phyloP scores from a whole-genome alignment of 2,329 filamentous ascomycete species.

The Cryphonectria parasitica region DNA sequence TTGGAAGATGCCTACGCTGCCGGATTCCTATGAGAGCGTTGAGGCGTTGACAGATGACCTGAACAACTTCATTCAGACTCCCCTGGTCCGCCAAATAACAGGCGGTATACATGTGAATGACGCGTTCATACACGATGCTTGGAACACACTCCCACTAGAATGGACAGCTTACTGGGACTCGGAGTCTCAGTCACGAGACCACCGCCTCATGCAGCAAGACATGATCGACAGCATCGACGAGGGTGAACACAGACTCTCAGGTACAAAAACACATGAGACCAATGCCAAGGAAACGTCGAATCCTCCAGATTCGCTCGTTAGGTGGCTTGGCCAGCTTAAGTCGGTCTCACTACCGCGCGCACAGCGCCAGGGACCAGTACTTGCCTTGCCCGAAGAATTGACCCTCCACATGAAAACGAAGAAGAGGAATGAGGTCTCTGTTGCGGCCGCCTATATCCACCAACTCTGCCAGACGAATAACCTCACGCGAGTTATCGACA shows the following conservation, averaged over 20 bases:
- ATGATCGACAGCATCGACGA: constrained; percentile 38
- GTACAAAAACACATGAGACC: background rate
- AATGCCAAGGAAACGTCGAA: background rate
- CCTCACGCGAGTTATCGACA: constrained; percentile 36
- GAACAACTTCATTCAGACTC: constrained; percentile 33
- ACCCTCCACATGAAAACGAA: constrained; percentile 38
- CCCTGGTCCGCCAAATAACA: constrained; percentile 39
- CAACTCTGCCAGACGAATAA: constrained; percentile 32
- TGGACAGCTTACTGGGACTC: constrained; percentile 39
- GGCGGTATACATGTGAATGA: constrained; percentile 43
- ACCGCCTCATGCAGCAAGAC: constrained; percentile 38
- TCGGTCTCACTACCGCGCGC: constrained; percentile 34
- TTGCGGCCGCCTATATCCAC: constrained; percentile 35
- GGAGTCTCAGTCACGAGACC: constrained; percentile 34
- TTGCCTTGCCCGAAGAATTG: constrained; percentile 33
- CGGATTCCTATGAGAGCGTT: constrained; percentile 27
- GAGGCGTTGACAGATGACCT: constrained; percentile 34
- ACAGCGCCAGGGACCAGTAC: constrained; percentile 29
- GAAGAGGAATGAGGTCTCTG: constrained; percentile 38
- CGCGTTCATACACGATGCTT: constrained; percentile 38
- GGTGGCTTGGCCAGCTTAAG: constrained; percentile 34
- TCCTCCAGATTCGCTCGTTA: constrained; percentile 33
- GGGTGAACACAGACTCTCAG: background rate
- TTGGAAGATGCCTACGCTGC: constrained; percentile 13
- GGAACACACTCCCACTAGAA: constrained; percentile 36